phyloP scores from a whole-genome alignment of 129 eudicot species.

The Glebionis coronaria region DNA sequence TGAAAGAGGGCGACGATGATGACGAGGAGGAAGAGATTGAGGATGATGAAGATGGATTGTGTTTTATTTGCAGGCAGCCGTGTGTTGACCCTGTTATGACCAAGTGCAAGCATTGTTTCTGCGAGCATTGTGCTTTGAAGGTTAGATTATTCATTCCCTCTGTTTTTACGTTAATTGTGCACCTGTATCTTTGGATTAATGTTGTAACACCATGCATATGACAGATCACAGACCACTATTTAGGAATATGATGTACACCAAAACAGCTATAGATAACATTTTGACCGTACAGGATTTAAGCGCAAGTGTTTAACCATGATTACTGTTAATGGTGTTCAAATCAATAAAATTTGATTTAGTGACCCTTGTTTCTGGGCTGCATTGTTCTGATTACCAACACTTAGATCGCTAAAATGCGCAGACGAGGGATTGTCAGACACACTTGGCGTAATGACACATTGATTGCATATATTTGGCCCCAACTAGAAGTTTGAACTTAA shows the following conservation, averaged over 20 bases:
- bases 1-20: constrained; percentile 54
- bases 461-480: no score
- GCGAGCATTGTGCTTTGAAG: constrained; percentile 97
- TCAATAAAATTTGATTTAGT: neutral
- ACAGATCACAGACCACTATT: neutral
- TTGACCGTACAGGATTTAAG: no score
- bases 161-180: neutral
- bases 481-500: neutral
- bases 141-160: constrained; percentile 27
- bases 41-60: constrained; percentile 74
- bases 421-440: neutral
- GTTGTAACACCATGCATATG: neutral
- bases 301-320: neutral
- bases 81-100: constrained; percentile 92
- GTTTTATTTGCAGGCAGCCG: constrained; percentile 90
- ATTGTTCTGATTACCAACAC: neutral
- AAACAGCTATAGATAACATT: neutral
- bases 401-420: neutral
- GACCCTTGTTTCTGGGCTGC: neutral
- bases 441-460: neutral
- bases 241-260: neutral
- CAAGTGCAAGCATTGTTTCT: constrained; percentile 93
- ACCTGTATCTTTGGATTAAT: neutral
- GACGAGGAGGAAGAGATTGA: constrained; percentile 52
- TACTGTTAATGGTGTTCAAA: neutral